Evolutionary conservation across 345 rosid species (phyloP).

Genomic region (Citrus trifoliata): DNA sequence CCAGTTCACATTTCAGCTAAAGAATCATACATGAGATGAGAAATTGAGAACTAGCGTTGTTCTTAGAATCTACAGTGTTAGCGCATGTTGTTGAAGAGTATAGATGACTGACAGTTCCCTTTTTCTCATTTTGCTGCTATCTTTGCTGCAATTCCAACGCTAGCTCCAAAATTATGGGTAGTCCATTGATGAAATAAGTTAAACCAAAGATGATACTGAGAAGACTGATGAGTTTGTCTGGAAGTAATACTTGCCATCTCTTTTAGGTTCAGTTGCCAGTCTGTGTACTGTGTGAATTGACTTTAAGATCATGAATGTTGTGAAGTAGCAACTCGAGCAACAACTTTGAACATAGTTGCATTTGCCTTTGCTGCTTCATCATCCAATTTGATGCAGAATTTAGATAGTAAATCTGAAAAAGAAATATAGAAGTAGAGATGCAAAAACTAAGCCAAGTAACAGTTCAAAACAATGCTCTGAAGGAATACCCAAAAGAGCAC

Average conservation of each 20-base stretch:
- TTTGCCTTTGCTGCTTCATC: slow-evolving; percentile 21
- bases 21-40: neutral
- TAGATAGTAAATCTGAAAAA: neutral
- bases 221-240: slow-evolving; percentile 30
- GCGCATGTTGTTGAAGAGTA: neutral
- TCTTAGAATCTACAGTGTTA: neutral
- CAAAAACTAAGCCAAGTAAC: neutral
- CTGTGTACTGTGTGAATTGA: slow-evolving; percentile 23
- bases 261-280: slow-evolving; percentile 30
- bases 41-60: neutral
- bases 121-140: slow-evolving; percentile 12
- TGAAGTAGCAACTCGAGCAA: slow-evolving; percentile 5
- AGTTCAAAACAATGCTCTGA: neutral
- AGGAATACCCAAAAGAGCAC: neutral
- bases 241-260: slow-evolving; percentile 14
- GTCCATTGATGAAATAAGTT: slow-evolving; percentile 28
- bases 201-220: slow-evolving; percentile 27
- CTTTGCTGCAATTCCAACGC: slow-evolving; percentile 12
- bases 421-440: neutral
- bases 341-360: slow-evolving; percentile 4
- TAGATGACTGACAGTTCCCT: neutral
- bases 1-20: neutral
- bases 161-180: slow-evolving; percentile 26
- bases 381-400: neutral
- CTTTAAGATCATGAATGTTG: slow-evolving; percentile 18